Percentiles rank a stretch among this genome's conserved stretches.
phyloP scores from a whole-genome alignment of 2,329 filamentous ascomycete genomes.

The Trematosphaeria pertusa region DNA sequence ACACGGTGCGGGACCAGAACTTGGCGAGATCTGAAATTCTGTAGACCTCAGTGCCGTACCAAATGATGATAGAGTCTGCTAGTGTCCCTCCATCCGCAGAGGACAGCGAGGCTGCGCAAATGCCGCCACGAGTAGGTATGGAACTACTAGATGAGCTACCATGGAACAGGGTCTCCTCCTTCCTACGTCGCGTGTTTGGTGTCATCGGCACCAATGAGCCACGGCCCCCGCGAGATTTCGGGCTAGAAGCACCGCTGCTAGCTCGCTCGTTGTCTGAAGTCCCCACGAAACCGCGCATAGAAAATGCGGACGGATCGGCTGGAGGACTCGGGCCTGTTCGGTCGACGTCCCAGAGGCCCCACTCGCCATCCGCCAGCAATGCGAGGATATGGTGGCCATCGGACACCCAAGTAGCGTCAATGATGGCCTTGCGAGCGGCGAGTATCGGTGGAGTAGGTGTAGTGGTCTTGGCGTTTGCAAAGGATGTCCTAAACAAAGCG shows the following conservation, averaged over 20 bases:
- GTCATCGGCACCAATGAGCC: constrained; percentile 57
- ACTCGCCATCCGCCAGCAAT: constrained; percentile 58
- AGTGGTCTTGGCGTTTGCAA: constrained; percentile 37
- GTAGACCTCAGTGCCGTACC: constrained; percentile 55
- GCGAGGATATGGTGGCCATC: constrained; percentile 55
- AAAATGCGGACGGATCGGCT: constrained; percentile 40
- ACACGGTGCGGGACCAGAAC: constrained; percentile 53
- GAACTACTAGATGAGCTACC: constrained; percentile 43
- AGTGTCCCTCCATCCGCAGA: constrained; percentile 37
- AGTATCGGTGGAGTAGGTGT: constrained; percentile 35
- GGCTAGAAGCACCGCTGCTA: constrained; percentile 29
- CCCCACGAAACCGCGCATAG: constrained; percentile 45
- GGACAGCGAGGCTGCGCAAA: constrained; percentile 48
- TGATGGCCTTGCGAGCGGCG: constrained; percentile 54
- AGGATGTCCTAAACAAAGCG: constrained; percentile 41
- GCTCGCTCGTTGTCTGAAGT: constrained; percentile 31
- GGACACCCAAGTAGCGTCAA: constrained; percentile 57
- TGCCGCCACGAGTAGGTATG: constrained; percentile 49
- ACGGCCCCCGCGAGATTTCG: constrained; percentile 41
- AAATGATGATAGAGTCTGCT: constrained; percentile 56
- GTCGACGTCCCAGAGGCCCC: constrained; percentile 60
- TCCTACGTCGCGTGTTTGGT: constrained; percentile 57
- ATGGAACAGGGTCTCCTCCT: constrained; percentile 54
- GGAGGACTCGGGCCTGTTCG: constrained; percentile 40
- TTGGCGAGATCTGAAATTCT: constrained; percentile 53